Base-by-base conservation (phyloP, 2,329 filamentous ascomycete genomes). In the Aspergillus calidoustus region DNA sequence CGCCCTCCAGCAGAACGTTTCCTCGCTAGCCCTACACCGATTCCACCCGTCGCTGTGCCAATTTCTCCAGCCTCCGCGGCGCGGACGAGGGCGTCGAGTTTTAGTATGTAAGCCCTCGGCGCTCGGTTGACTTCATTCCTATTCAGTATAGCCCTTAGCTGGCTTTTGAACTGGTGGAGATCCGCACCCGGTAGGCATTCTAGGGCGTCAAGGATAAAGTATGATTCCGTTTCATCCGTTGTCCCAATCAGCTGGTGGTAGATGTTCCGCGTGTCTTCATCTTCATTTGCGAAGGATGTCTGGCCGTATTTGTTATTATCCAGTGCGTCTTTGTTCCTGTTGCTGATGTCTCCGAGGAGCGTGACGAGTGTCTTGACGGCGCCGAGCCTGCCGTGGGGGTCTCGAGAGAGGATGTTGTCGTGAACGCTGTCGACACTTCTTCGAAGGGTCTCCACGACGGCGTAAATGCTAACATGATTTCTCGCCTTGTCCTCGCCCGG, bases 111-210 rank as follows among this genome's bases (percentile, higher is more conserved):
- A 8, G 66, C 66, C 54, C 69, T 72, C 17, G 77, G 77, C 0
- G 76, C 75, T 23, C 73, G 71, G 58, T 80, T 78, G 46, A 79
- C 73, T 65, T 83, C 77, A 54, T 84, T 78, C 66, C 82, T 80
- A 64, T 66, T 68, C 17, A 76, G 71, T 13, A 77, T 70, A 6
- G 66, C 66, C 13, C 66, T 67, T 31, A 81, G 66, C 30, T 68
- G 71, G n/a, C 66, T 54, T 17, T 65, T 57, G 54, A 72, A 75
- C 30, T 72, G 70, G 43, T 68, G 65, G 3, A 80, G 67, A 46
- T 74, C 70, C 2, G 65, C 56, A 4, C 72, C 63, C 15, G 74
- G 71, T 6, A 80, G 64, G 17, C 68, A 62, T 50, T 74, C 75
- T n/a, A 81, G 70, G 23, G 72, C 74, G 66, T 79, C 72, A 43